Evolutionary conservation across 164 flowering plant genomes (phyloP), one percentile per base, ranked within the genome.

Genomic region (Sedum album): DNA sequence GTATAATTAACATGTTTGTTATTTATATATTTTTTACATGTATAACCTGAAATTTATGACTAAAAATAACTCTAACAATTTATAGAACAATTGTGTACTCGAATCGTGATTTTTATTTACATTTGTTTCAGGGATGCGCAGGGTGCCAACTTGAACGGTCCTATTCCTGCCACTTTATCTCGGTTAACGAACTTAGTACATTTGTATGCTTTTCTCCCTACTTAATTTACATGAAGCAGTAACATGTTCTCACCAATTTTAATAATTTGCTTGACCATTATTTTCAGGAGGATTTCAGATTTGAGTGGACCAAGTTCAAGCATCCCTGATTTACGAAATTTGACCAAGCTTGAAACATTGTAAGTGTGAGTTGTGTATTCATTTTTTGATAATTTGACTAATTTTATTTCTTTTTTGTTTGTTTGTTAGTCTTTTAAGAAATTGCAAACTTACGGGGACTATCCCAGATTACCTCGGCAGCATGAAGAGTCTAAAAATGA

Each of bases 271-370:
- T 60, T 41, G 64, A 26, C 66, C 33, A 31, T 53, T 72, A 70
- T 65, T 68, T n/a, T 49, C 80, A 89, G 96, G 96, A 89, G 88
- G 82, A 85, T 93, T 46, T 66, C 93, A 68, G 98, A 89, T 81
- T 76, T 93, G 77, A 78, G 66, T 11, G 92, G 86, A 60, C 44
- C 86, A 42, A 71, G 55, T 66, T 68, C 66, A 28, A 20, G 11
- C 10, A 86, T 93, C 71, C 98, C 98, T 4, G 70, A 83, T 66
- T 71, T 93, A 68, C 67, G 60, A 70, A 67, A 70, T 20, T 42
- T 83, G 87, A 77, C 1, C 62, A 36, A 70, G 0, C 7, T 93
- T 73, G 9, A 44, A 36, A 1, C 8, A 44, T 46, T 93, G 98
- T 93, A 73, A 86, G 96, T 81, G 53, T 62, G 69, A 36, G 31